Base-by-base conservation (phyloP, 176 grass and related monocot species). In the Avena atlantica region DNA sequence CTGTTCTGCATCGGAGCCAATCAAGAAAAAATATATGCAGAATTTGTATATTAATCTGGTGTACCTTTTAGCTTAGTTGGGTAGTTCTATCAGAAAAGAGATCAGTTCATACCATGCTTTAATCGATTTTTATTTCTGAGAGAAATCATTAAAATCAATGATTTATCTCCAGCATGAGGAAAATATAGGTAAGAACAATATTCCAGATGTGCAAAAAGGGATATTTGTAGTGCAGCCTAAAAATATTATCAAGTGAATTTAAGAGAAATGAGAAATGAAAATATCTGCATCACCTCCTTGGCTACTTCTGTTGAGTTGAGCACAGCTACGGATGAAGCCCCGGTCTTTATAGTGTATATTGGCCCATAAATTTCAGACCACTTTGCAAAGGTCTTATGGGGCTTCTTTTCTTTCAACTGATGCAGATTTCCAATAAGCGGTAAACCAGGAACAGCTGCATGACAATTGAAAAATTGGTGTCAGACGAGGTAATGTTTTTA, bases 331-430 rank as follows among this genome's bases (percentile, higher is more conserved):
- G 37, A 40, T 40, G 37, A 40, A 40, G 37, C 37, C 37, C 37
- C 37, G 6, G 37, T 6, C 37, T 40, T 40, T 40, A 40, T 40
- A 40, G 37, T 40, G 37, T 40, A 40, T 40, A 40, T 40, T 5
- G 37, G 37, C 37, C 37, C 37, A 40, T 40, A 40, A 40, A 40
- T 40, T 40, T 40, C 37, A 40, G 37, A 40, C 37, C 37, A 40
- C 7, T 40, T 40, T 40, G 37, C 37, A 40, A 40, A 40, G 37
- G 37, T 93, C 40, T 80, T 78, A 49, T 96, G 88, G n/a, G 96
- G 93, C 42, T 94, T 98, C 72, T 94, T 98, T 65, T 96, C 93
- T 86, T 96, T 98, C 51, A 96, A 34, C 80, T 98, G 93, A 49
- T 78, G 89, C 81, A 98, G 63, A 87, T 98, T 98, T 36, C 96